Evolutionary conservation across 768 basidiomycete genomes (phyloP), one percentile per base, ranked within the genome.

Genomic region (Rhodotorula kratochvilovae): DNA sequence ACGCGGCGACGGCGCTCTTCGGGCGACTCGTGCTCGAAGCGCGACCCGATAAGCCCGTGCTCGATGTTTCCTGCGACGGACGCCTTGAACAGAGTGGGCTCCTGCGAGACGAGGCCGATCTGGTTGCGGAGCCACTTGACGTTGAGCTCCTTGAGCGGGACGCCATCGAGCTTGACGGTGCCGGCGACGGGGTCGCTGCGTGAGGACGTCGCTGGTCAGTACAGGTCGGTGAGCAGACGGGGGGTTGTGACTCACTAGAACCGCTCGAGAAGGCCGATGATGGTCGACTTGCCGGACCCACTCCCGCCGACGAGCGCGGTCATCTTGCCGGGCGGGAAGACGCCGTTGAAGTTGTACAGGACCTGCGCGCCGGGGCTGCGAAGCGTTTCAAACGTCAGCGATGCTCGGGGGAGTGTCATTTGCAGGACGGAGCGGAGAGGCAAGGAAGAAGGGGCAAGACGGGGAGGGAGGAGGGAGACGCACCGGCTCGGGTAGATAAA

Each of bases 401-500:
- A 7, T 6, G 13, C 39, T 39, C 39, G 39, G 39, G n/a, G n/a
- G n/a, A n/a, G n/a, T n/a, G n/a, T n/a, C n/a, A n/a, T n/a, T n/a
- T n/a, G n/a, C n/a, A n/a, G n/a, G 13, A 39, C 39, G 39, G 39
- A 39, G 39, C 39, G 39, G 70, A 39, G 27, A 11, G 23, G 15
- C 15, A 51, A 23, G 63, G 72, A 58, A 61, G 71, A 36, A 42
- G 8, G 4, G 60, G n/a, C 25, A 16, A 4, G 60, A 16, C 19
- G 19, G 12, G 16, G 16, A 15, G 55, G 27, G 21, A 46, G 76
- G 7, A 78, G 78, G 39, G 50, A 25, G 8, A 55, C 54, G 0
- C 33, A 55, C 54, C 83, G 77, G 12, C 90, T 90, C 5, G 92
- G 92, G 79, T 96, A 95, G 79, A 83, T 86, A 83, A 97, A 95